These are phyloP conservation scores for Mortierella sp. DNA, from an alignment of 371 early-diverging fungal species.

Conservation along the genomic window DNA sequence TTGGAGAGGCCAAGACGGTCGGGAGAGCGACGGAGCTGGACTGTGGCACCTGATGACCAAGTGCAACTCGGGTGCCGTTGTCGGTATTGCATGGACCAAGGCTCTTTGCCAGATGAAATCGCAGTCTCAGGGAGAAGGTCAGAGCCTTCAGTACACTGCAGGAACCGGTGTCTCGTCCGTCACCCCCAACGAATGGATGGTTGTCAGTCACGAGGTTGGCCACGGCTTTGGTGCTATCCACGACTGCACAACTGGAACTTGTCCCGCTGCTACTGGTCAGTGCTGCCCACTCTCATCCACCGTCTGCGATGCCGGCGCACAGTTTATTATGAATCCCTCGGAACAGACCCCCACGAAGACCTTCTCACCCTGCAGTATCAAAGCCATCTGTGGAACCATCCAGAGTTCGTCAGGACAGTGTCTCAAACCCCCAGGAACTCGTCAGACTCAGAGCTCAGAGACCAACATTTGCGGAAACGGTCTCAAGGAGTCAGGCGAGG, in stretches of 20 bases:
- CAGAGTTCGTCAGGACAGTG: conserved; percentile 67
- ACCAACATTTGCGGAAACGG: conserved; percentile 95
- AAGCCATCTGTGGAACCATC: conserved; percentile 73
- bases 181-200: conserved; percentile 90
- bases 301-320: conserved; percentile 82
- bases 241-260: conserved; percentile 71
- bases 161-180: conserved; percentile 92
- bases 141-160: conserved; percentile 55
- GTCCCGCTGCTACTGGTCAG: conserved; percentile 59
- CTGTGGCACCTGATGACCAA: conserved; percentile 96
- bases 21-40: conserved; percentile 78
- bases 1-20: conserved; percentile 81
- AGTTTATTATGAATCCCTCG: conserved; percentile 89
- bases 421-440: conserved; percentile 61
- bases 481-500: conserved; percentile 89
- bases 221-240: conserved; percentile 89
- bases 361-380: conserved; percentile 80
- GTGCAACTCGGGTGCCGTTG: conserved; percentile 88
- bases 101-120: conserved; percentile 76
- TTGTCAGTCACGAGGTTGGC: conserved; percentile 96
- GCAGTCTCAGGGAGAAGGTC: conserved; percentile 48
- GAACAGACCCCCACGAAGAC: conserved; percentile 75
- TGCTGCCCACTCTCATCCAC: conserved; percentile 82
- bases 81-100: conserved; percentile 95
- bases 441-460: conserved; percentile 67